phyloP scores from a whole-genome alignment of 176 grass and related monocot species.

The Lolium perenne region DNA sequence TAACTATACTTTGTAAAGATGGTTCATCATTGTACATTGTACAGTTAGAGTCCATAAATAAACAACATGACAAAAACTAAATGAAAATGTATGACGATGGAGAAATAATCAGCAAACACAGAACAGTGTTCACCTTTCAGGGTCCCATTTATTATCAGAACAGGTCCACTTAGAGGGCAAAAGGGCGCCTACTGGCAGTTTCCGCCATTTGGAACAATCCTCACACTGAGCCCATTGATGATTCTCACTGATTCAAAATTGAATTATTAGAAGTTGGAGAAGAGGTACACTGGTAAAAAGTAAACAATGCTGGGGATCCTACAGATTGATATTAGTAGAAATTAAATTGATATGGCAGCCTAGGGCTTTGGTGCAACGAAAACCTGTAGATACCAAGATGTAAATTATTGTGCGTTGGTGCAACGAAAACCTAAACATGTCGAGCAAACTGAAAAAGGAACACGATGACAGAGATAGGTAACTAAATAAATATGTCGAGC shows the following conservation, averaged over 20 bases:
- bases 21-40: neutral
- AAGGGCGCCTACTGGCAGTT: slow-evolving; percentile 75
- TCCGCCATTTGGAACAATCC: slow-evolving; percentile 93
- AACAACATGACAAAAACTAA: neutral
- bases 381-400: neutral
- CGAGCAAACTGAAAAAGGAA: slow-evolving; percentile 2
- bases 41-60: neutral
- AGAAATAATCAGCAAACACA: slow-evolving; percentile 19
- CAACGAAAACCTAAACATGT: too few relatives aligned
- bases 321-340: neutral
- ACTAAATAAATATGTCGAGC: neutral
- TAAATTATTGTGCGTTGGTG: too few relatives aligned
- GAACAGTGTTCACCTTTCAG: slow-evolving; percentile 65
- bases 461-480: neutral
- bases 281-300: neutral
- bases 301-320: neutral
- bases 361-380: neutral
- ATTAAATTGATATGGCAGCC: slow-evolving; percentile 14
- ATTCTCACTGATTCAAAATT: slow-evolving; percentile 60
- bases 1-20: slow-evolving; percentile 12
- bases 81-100: slow-evolving; percentile 2
- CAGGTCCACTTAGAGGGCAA: slow-evolving; percentile 89
- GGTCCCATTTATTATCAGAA: slow-evolving; percentile 86
- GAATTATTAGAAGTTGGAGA: slow-evolving; percentile 27
- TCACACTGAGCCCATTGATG: slow-evolving; percentile 97